These are phyloP conservation scores for Wickerhamiella slavikovae DNA, from an alignment of 805 yeast genomes.

Conservation along the genomic window DNA sequence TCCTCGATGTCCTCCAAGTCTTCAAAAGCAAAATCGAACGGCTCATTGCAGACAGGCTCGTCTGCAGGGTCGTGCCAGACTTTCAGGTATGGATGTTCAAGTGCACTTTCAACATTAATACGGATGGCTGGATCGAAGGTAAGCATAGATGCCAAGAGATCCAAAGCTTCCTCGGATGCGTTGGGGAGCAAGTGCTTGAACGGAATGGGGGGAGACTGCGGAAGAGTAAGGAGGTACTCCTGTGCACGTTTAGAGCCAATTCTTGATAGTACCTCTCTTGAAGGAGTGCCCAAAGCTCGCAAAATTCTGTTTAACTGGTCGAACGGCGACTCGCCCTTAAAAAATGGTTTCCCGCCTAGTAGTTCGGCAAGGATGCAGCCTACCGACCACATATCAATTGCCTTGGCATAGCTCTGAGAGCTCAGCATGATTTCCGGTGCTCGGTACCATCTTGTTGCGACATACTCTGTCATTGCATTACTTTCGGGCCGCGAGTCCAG, in stretches of 20 bases:
- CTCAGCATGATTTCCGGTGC: slow-evolving; percentile 97
- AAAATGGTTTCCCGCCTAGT: slow-evolving; percentile 66
- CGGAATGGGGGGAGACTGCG: slow-evolving; percentile 43
- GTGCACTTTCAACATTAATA: slow-evolving; percentile 66
- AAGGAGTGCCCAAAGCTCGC: slow-evolving; percentile 75
- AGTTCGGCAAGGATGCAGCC: slow-evolving; percentile 91
- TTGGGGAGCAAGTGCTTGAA: slow-evolving; percentile 29
- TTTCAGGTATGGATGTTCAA: slow-evolving; percentile 64
- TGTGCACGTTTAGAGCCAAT: slow-evolving; percentile 69
- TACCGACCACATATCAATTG: slow-evolving; percentile 92
- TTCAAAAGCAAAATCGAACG: slow-evolving; percentile 80
- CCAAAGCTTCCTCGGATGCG: slow-evolving; percentile 48
- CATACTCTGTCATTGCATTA: slow-evolving; percentile 78
- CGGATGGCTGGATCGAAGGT: slow-evolving; percentile 70
- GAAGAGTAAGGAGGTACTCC: slow-evolving; percentile 67
- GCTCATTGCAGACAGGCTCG: slow-evolving; percentile 77
- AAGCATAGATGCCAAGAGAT: slow-evolving; percentile 44
- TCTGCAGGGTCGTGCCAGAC: slow-evolving; percentile 91
- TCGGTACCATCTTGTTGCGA: slow-evolving; percentile 93
- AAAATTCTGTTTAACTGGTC: slow-evolving; percentile 73
- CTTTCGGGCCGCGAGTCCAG: slow-evolving; percentile 25
- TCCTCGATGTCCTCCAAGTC: slow-evolving; percentile 60
- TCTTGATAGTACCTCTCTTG: slow-evolving; percentile 40
- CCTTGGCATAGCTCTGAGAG: slow-evolving; percentile 79
- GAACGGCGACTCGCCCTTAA: slow-evolving; percentile 89